Base-by-base conservation (phyloP, 164 flowering plant genomes). In the Malania oleifera region DNA sequence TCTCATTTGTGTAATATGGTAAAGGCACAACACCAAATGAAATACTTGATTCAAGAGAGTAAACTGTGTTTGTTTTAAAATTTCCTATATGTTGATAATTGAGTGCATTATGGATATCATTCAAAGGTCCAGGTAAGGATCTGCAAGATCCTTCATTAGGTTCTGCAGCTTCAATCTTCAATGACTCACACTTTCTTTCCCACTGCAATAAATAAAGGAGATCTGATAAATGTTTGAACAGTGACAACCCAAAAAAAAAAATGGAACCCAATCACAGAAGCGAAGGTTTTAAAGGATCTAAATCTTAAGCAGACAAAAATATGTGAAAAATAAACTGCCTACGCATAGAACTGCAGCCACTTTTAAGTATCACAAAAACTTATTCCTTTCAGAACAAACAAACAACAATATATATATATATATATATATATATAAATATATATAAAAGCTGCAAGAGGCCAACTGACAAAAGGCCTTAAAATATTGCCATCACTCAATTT, bases 11-110 rank as follows among this genome's bases (percentile, higher is more conserved):
- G 78, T 62, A 48, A 68, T 70, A 60, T 70, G 80, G 96, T 86
- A 91, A 86, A 91, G 98, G 98, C 71, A 78, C 43, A 85, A 91
- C 96, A 89, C 59, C 68, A 72, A 76, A 73, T 65, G 88, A 70
- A 75, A 66, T 1, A 67, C 56, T 72, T 34, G 71, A 75, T 43
- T 67, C 60, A 71, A 70, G 58, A 80, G 71, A 66, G 37, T 63
- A 48, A 41, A 63, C 35, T 62, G 29, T 53, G 72, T 52, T 70
- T 40, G 70, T 72, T 25, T 72, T 78, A 73, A 64, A 73, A 61
- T 53, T 82, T 78, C 71, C 64, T 38, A 64, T 59, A 78, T 58
- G 71, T 39, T 69, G 77, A 79, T 64, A 67, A 59, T 65, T 64
- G 64, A 52, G 63, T 78, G 73, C 64, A 76, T 67, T 66, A 70